These are phyloP conservation scores for Russula sp. DNA, from an alignment of 768 basidiomycete genomes.

Conservation along the genomic window DNA sequence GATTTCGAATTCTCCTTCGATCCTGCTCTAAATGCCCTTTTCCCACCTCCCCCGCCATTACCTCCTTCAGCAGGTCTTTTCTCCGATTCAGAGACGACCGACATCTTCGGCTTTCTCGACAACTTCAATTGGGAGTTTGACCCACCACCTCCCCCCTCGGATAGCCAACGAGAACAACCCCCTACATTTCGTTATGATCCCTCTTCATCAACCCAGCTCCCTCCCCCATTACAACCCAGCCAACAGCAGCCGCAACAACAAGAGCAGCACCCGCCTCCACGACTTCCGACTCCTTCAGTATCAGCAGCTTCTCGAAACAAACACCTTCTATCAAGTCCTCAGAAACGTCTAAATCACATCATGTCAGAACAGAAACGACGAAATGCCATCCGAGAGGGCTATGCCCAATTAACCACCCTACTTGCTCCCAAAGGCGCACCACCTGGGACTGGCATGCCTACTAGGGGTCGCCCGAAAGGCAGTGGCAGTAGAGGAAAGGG, in stretches of 20 bases:
- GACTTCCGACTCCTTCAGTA: slow-evolving; percentile 9
- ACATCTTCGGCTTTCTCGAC: slow-evolving; percentile 78
- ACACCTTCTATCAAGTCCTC: slow-evolving; percentile 70
- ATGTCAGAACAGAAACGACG: slow-evolving; percentile 92
- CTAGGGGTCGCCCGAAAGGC: slow-evolving; percentile 74
- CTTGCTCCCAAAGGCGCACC: slow-evolving; percentile 75
- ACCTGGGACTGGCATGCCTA: slow-evolving; percentile 61
- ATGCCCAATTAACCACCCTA: slow-evolving; percentile 76
- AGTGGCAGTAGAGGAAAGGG: slow-evolving; percentile 53
- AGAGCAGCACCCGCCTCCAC: slow-evolving; percentile 10
- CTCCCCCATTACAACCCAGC: background rate
- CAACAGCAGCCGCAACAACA: slow-evolving; percentile 1
- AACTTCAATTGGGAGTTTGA: slow-evolving; percentile 68
- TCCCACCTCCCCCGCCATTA: slow-evolving; percentile 55
- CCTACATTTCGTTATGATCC: slow-evolving; percentile 12
- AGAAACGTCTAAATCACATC: slow-evolving; percentile 90
- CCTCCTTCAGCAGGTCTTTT: slow-evolving; percentile 75
- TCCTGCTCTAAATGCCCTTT: slow-evolving; percentile 47
- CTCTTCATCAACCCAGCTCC: slow-evolving; percentile 10
- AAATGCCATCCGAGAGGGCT: slow-evolving; percentile 87
- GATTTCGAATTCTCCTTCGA: slow-evolving; percentile 74
- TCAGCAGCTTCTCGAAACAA: slow-evolving; percentile 40
- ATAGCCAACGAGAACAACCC: slow-evolving; percentile 12
- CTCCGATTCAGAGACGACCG: slow-evolving; percentile 68
- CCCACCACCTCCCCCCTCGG: slow-evolving; percentile 7